Base-by-base conservation (phyloP, 208 protist species). In the Leishmania tropica region DNA sequence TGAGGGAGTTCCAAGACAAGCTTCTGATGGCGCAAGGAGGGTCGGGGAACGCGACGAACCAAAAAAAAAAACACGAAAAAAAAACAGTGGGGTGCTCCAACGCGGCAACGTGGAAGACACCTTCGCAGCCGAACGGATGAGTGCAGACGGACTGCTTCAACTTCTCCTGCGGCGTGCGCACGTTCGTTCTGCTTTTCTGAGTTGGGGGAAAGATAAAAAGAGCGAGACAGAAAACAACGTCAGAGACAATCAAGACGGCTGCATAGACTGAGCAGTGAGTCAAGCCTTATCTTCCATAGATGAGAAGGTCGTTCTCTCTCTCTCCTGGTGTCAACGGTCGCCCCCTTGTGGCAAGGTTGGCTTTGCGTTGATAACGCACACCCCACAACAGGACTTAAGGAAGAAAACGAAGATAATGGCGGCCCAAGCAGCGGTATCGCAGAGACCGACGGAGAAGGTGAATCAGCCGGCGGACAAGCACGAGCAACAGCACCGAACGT, bases 31-130 rank as follows among this genome's bases (percentile, higher is more conserved):
- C 3, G 28, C 70, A 2, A 35, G 0, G 24, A 75, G 8, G 11
- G n/a, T 17, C 3, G 31, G 4, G 80, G 77, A 84, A 42, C 77
- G 76, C 40, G 42, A 73, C 2, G 8, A 48, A 40, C 19, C 31
- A 78, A 80, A 72, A 81, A 42, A 85, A 13, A 75, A 37, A 71
- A 73, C 81, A 58, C 6, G 42, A 45, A 40, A 28, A 42, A 78
- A 80, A 75, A 81, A 84, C 28, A 60, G 79, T 84, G 67, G 64
- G 37, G 75, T 48, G 28, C 10, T 62, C 58, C 21, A 56, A 24
- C 1, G 56, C n/a, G 19, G 19, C 67, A 47, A 11, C 42, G 37
- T 31, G 3, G 3, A 37, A 0, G 53, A 21, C 4, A 11, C 60
- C n/a, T 67, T 67, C 37, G 6, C 19, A 45, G 65, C 3, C 17